Evolutionary conservation across 495 filamentous ascomycete genomes (phyloP).

Genomic region (Ascodesmis nigricans): DNA sequence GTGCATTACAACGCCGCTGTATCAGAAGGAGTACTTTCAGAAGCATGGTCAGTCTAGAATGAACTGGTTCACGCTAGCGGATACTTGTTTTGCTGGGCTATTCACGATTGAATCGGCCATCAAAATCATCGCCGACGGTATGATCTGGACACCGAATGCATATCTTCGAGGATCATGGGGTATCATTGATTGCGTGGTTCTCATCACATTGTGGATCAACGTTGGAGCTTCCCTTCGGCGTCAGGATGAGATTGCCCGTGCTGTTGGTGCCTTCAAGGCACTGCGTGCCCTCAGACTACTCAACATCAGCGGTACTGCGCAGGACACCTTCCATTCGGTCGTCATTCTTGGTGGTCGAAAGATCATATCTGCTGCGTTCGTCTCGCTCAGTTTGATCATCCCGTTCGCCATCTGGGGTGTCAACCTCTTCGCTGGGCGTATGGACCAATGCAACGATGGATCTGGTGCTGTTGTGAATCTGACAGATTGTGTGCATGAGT

Average conservation of each 20-base stretch:
- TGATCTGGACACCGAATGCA: constrained; percentile 93
- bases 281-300: constrained; percentile 79
- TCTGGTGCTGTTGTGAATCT: constrained; percentile 32
- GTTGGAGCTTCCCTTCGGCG: constrained; percentile 59
- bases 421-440: constrained; percentile 72
- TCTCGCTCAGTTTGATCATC: constrained; percentile 81
- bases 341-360: constrained; percentile 86
- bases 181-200: constrained; percentile 79
- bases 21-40: constrained; percentile 63
- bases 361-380: constrained; percentile 67
- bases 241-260: constrained; percentile 61
- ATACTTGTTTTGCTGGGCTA: constrained; percentile 68
- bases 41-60: constrained; percentile 30
- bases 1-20: constrained; percentile 82
- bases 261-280: constrained; percentile 93
- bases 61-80: constrained; percentile 87
- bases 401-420: constrained; percentile 91
- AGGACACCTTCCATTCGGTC: constrained; percentile 90
- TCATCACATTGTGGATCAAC: constrained; percentile 90
- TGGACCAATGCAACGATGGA: constrained; percentile 61
- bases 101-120: constrained; percentile 77
- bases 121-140: constrained; percentile 88
- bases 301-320: constrained; percentile 88
- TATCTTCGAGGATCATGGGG: constrained; percentile 95
- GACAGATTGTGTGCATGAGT: constrained; percentile 65